Percentiles rank a stretch among this genome's conserved stretches.
phyloP scores from a whole-genome alignment of 2,329 filamentous ascomycete species.

The Chalara sp. region DNA sequence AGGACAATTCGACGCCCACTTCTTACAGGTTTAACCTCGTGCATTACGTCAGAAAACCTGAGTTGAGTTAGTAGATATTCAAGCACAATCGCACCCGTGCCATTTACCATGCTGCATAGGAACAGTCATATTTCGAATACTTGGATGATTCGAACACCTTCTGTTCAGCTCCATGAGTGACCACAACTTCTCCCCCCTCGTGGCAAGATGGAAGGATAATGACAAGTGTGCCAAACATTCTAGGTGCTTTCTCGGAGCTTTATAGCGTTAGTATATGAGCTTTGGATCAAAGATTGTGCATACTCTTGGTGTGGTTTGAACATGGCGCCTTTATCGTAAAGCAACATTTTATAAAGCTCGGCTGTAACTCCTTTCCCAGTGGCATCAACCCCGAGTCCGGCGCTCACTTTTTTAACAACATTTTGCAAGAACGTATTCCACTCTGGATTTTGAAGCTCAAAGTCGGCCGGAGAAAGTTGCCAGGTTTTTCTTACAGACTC shows the following conservation, averaged over 20 bases:
- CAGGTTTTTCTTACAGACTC: constrained; percentile 34
- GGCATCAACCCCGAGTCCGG: constrained; percentile 27
- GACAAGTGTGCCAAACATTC: constrained; percentile 44
- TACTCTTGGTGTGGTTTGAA: constrained; percentile 40
- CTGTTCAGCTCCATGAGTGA: constrained; percentile 30
- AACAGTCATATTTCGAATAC: background rate
- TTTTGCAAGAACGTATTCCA: constrained; percentile 28
- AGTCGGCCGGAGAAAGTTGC: constrained; percentile 34
- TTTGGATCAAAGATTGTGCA: background rate
- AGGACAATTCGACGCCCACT: constrained; percentile 44
- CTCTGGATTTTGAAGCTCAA: constrained; percentile 28
- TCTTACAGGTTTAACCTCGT: constrained; percentile 41
- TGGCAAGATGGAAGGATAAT: constrained; percentile 42
- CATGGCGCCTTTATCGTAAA: constrained; percentile 44
- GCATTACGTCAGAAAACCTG: constrained; percentile 46
- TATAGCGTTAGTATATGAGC: background rate
- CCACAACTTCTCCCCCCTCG: constrained; percentile 37
- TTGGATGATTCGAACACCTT: too few species aligned
- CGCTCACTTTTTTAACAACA: constrained; percentile 20
- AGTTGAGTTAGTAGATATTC: background rate
- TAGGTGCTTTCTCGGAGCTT: constrained; percentile 36
- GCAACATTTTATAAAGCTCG: constrained; percentile 39
- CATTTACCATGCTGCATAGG: constrained; percentile 14
- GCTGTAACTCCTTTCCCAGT: constrained; percentile 21
- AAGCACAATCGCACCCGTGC: too few species aligned